Base-by-base conservation (phyloP, 345 rosid species). In the Eucalyptus cloeziana region DNA sequence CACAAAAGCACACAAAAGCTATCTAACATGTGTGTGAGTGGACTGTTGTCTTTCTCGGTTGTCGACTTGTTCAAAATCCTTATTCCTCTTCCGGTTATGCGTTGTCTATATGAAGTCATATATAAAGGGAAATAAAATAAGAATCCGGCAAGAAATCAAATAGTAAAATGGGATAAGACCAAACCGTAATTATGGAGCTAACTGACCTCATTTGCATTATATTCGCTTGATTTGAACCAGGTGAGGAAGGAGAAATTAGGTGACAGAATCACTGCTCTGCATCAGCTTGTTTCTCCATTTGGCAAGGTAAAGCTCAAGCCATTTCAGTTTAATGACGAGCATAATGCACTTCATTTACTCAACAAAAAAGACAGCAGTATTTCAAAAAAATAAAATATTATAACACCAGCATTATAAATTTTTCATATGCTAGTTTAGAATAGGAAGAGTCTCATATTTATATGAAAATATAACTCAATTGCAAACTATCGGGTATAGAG, bases 281-380 rank as follows among this genome's bases (percentile, higher is more conserved):
- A 97, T 94, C 99, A 97, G 92, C 94, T 97, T 43, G 99, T 96
- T 92, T 97, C 99, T 90, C 99, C 99, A 86, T 96, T 97, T 93
- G 99, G 99, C 86, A 97, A 97, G 98, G 99, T 96, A 56, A 54
- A 86, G 44, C 37, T 52, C 25, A 49, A 69, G 43, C 64, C 62
- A 9, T 86, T 86, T 51, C 60, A 10, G 44, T 86, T 86, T 49
- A 31, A 33, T 51, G 19, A 58, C 62, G 11, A 14, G 58, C 87
- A 49, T 47, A 85, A 85, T 33, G 51, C 58, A 71, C 83, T 19
- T 10, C 83, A 71, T 71, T 71, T 11, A 37, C 83, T 19, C 25
- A 22, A 37, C 83, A 21, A 21, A 16, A 69, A 69, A 31, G 43
- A 56, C 62, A 56, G 62, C 31, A 62, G 31, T 62, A 13, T 62